phyloP scores from a whole-genome alignment of 257 asterid genomes.

The Solanum boliviense region DNA sequence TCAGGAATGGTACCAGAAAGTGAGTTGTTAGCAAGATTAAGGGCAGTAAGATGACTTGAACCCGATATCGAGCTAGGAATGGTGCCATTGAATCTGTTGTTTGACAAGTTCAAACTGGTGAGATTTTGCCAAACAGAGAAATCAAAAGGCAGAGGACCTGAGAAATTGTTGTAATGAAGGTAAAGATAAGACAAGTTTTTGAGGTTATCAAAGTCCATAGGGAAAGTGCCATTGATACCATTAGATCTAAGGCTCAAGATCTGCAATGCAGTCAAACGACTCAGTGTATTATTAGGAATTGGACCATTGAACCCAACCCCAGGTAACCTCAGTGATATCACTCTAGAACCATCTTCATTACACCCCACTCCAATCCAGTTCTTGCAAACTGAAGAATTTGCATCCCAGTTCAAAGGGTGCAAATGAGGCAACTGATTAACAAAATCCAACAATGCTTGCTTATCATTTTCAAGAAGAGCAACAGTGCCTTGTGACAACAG shows the following conservation, averaged over 20 bases:
- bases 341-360: conserved; percentile 39
- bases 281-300: conserved; percentile 47
- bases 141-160: conserved; percentile 69
- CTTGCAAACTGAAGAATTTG: conserved; percentile 35
- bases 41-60: conserved; percentile 39
- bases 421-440: conserved; percentile 33
- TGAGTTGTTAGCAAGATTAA: conserved; percentile 68
- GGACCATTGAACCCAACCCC: conserved; percentile 79
- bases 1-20: conserved; percentile 66
- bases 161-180: conserved; percentile 73
- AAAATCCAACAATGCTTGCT: conserved; percentile 66
- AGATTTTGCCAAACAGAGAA: conserved; percentile 69
- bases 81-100: conserved; percentile 55
- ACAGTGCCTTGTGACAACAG: conserved; percentile 9
- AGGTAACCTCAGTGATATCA: conserved; percentile 54
- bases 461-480: conserved; percentile 48
- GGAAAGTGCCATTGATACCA: conserved; percentile 64
- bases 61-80: conserved; percentile 49
- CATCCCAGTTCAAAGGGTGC: conserved; percentile 52
- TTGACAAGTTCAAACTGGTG: conserved; percentile 45
- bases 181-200: conserved; percentile 59
- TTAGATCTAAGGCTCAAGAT: conserved; percentile 96
- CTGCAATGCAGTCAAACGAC: conserved; percentile 76
- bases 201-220: conserved; percentile 58
- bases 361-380: conserved; percentile 54